Evolutionary conservation across 306 rosid species (phyloP), one percentile per base, ranked within the genome.

Genomic region (Cajanus cajan): DNA sequence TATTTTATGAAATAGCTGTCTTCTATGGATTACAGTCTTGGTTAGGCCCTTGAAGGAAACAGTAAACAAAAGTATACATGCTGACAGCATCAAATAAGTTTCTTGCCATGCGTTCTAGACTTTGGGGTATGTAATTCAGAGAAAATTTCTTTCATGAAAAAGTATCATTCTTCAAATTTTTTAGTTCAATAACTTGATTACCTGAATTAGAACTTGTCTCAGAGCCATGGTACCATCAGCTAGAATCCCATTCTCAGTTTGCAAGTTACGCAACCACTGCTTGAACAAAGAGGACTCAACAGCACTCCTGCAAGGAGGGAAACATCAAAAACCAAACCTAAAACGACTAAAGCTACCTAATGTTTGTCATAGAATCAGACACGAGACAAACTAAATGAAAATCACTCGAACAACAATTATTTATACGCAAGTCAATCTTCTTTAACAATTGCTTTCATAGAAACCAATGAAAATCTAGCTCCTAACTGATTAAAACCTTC

Each of bases 151-250:
- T 48, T 16, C 43, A 31, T 51, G 39, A 13, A 51, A 16, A 52
- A 80, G 19, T 6, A 48, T 48, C 5, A 58, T 31, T 47, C 45
- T 15, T 31, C 14, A 21, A 22, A 4, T 5, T 12, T 7, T 36
- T 68, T 36, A 31, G 16, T 4, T 40, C 14, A 77, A 82, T 14
- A 48, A 37, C 19, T 14, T 22, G 12, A 61, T 57, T 15, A 94
- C 98, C 98, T 92, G 98, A 86, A 94, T 88, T 45, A 94, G 85
- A 37, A 94, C 95, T 69, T 77, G 88, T 71, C 78, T 85, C 5
- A 94, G 87, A 57, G 84, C 54, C 95, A 92, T 54, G 47, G 82
- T 88, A 36, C 89, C 92, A 34, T 84, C 70, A 7, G 90, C 80
- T 71, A 94, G 84, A 85, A 92, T 71, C 77, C 98, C 98, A 65